These are phyloP conservation scores for Salix koriyanagi DNA, from an alignment of 345 rosid genomes.

Conservation along the genomic window DNA sequence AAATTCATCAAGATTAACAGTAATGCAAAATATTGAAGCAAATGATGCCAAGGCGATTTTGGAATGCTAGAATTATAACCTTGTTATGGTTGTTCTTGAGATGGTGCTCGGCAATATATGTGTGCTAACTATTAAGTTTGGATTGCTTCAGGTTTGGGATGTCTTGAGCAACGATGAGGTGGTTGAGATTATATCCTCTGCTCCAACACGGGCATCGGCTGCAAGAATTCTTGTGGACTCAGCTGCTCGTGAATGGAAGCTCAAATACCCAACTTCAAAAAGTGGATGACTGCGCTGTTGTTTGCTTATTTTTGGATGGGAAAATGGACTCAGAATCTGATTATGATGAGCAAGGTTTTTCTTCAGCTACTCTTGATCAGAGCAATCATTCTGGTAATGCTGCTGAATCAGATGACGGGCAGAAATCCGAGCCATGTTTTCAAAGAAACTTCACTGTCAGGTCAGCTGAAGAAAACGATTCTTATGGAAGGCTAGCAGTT, in stretches of 20 bases:
- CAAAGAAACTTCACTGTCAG: slow-evolving; percentile 87
- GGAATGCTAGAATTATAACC: background rate
- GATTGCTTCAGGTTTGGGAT: slow-evolving; percentile 81
- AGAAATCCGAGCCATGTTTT: slow-evolving; percentile 74
- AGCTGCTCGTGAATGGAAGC: slow-evolving; percentile 93
- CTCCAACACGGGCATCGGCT: slow-evolving; percentile 75
- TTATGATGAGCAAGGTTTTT: slow-evolving; percentile 65
- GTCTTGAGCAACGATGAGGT: slow-evolving; percentile 96
- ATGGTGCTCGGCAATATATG: background rate
- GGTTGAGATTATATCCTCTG: slow-evolving; percentile 77
- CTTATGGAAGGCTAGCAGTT: slow-evolving; percentile 28
- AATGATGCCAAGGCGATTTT: background rate
- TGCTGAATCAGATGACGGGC: slow-evolving; percentile 72
- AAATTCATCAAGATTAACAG: background rate
- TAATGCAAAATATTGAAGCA: too few species aligned
- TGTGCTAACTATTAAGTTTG: background rate
- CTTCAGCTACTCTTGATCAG: slow-evolving; percentile 64
- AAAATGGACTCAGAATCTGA: slow-evolving; percentile 92
- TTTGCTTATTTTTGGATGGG: slow-evolving; percentile 89
- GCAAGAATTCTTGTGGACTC: slow-evolving; percentile 81
- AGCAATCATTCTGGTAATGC: slow-evolving; percentile 69
- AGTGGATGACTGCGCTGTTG: slow-evolving; percentile 99
- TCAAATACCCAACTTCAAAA: slow-evolving; percentile 98
- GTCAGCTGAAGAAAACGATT: slow-evolving; percentile 55
- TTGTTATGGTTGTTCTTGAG: background rate